phyloP scores from a whole-genome alignment of 352 stramenopile species.

The Pythium volutum region DNA sequence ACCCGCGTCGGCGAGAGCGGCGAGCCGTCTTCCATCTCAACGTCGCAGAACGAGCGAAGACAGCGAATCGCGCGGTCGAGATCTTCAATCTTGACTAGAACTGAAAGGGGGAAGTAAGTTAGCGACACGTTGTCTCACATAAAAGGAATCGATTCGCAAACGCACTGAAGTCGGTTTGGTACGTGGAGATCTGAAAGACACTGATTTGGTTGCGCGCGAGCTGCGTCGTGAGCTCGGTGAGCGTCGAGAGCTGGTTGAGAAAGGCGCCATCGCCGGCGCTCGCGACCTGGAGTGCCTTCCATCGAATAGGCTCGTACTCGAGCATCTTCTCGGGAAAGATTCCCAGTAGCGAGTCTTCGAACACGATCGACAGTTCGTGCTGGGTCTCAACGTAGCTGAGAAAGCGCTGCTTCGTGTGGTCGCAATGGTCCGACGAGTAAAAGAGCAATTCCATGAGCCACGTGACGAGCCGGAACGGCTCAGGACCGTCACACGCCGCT shows the following conservation, averaged over 20 bases:
- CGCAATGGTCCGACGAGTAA: constrained; percentile 30
- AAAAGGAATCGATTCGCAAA: background rate
- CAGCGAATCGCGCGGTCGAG: constrained; percentile 41
- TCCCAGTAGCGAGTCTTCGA: constrained; percentile 41
- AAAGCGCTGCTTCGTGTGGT: constrained; percentile 27
- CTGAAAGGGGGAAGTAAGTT: constrained; percentile 18
- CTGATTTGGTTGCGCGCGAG: constrained; percentile 47
- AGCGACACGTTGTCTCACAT: background rate
- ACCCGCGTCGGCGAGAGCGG: constrained; percentile 6
- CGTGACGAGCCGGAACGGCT: constrained; percentile 31
- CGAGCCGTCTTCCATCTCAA: constrained; percentile 48
- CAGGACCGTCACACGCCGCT: background rate
- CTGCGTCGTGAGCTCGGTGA: constrained; percentile 58
- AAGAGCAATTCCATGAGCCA: constrained; percentile 56
- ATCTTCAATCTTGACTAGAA: constrained; percentile 62
- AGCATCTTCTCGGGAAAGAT: constrained; percentile 36
- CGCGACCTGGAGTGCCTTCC: constrained; percentile 61
- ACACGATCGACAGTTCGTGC: constrained; percentile 65
- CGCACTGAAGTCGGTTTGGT: constrained; percentile 67
- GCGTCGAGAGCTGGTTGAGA: constrained; percentile 47
- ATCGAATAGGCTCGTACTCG: constrained; percentile 48
- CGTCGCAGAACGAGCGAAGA: constrained; percentile 49
- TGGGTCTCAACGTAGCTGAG: constrained; percentile 67
- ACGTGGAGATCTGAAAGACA: constrained; percentile 73
- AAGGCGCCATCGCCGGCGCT: constrained; percentile 52